Base-by-base conservation (phyloP, 768 basidiomycete species). In the Dioszegia hungarica region DNA sequence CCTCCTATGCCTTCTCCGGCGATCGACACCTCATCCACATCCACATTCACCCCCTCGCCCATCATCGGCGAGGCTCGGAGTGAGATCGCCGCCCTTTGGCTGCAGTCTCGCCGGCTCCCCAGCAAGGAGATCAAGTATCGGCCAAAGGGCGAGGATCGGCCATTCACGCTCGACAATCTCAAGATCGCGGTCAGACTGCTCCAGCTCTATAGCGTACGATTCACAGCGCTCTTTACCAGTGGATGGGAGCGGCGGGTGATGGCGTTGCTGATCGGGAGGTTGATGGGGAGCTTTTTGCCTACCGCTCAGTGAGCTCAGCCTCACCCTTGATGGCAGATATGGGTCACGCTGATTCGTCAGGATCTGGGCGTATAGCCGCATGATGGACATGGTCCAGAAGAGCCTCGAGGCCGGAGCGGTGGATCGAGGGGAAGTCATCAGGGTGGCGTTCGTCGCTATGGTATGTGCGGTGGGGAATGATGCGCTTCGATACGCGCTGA, bases 301-400 rank as follows among this genome's bases (percentile, higher is more conserved):
- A 56, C 64, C 31, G 31, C 46, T 29, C 56, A 58, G 58, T 61
- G 41, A 60, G 59, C 33, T 9, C n/a, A 22, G 33, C 2, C 6
- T 28, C 15, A 10, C 12, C 10, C 12, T 15, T 33, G n/a, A 12
- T 28, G n/a, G n/a, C n/a, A n/a, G n/a, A n/a, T n/a, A n/a, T n/a
- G n/a, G n/a, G n/a, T n/a, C 17, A 8, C 12, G 39, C 28, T 25
- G 29, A 28, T 45, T 20, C 8, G 4, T 2, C 38, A 61, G 60
- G 24, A 27, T 67, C 17, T 63, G 61, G 64, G 49, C 66, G 1
- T 33, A 41, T 5, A 57, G 60, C 41, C 37, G 40, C 25, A 47
- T 70, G 52, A 50, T 67, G 15, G 65, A 70, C 46, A 25, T 64
- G 27, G 63, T 67, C 6, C 68, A 70, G 39, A 38, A 45, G 29